phyloP scores from a whole-genome alignment of 371 early-diverging fungal species.

The Blastocladiella emersonii region DNA sequence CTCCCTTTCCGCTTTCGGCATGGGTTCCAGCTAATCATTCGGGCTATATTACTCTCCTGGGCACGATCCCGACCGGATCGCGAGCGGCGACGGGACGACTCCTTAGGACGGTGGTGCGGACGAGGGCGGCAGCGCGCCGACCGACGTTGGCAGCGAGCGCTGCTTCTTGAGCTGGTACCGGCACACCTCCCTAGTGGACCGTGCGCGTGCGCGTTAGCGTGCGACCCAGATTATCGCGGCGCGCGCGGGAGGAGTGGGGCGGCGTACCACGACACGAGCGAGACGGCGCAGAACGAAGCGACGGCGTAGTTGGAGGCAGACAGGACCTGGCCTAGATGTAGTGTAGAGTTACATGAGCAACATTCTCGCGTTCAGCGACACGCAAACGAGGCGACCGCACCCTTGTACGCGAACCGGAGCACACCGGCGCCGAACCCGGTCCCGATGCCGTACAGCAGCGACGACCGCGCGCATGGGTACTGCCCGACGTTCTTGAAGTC shows the following conservation, averaged over 20 bases:
- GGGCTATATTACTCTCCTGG: too few relatives aligned
- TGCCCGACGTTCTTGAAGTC: slow-evolving; percentile 14
- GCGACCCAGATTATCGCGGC: too few relatives aligned
- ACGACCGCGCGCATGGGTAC: slow-evolving; percentile 14
- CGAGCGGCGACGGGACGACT: too few relatives aligned
- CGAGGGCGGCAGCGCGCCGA: too few relatives aligned
- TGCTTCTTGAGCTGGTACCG: not conserved
- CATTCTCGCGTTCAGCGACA: not conserved
- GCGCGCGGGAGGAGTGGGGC: not conserved
- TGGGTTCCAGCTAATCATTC: too few relatives aligned
- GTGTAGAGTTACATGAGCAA: not conserved
- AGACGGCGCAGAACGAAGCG: slow-evolving; percentile 11
- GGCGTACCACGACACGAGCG: slow-evolving; percentile 11
- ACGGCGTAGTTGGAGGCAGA: slow-evolving; percentile 16
- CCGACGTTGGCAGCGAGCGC: too few relatives aligned
- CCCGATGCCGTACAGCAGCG: slow-evolving; percentile 16
- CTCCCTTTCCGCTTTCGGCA: too few relatives aligned
- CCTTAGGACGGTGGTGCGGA: too few relatives aligned
- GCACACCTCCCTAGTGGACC: not conserved
- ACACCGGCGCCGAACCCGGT: slow-evolving; percentile 12
- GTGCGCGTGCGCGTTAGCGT: not conserved
- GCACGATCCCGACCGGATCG: too few relatives aligned
- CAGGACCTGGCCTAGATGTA: slow-evolving; percentile 9
- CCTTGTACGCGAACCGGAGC: slow-evolving; percentile 9
- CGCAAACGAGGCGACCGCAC: slow-evolving; percentile 4